phyloP scores from a whole-genome alignment of 2,329 filamentous ascomycete species.

The Beauveria sp. region DNA sequence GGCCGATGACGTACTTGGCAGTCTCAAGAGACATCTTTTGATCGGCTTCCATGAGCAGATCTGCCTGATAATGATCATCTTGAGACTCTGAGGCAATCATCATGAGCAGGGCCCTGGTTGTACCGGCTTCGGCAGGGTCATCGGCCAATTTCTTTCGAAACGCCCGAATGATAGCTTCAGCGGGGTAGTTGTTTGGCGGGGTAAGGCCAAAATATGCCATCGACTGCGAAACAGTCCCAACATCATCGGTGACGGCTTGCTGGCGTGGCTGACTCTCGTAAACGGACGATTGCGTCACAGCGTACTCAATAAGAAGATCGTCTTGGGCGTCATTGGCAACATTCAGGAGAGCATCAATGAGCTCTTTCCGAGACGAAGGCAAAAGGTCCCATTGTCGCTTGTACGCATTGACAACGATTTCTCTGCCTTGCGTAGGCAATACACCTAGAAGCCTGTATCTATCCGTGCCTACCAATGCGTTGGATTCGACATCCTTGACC shows the following conservation, averaged over 20 bases:
- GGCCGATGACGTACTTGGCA: conserved; percentile 23
- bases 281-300: conserved; percentile 30
- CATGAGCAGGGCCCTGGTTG: conserved; percentile 26
- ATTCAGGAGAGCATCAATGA: conserved; percentile 26
- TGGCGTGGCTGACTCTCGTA: conserved; percentile 29
- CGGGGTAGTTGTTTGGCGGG: conserved; percentile 28
- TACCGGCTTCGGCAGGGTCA: conserved; percentile 24
- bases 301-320: conserved; percentile 28
- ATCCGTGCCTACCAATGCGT: conserved; percentile 23
- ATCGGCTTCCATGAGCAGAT: conserved; percentile 27
- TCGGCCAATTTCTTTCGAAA: conserved; percentile 26
- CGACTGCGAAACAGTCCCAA: conserved; percentile 25
- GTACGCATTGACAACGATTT: conserved; percentile 31
- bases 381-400: conserved; percentile 32
- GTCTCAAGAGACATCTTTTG: conserved; percentile 29
- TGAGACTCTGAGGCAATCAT: conserved; percentile 26
- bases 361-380: conserved; percentile 21
- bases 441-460: conserved; percentile 31
- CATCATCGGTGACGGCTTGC: conserved; percentile 22
- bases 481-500: conserved; percentile 19
- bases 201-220: conserved; percentile 26
- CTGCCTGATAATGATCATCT: conserved; percentile 27
- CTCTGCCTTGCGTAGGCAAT: conserved; percentile 27
- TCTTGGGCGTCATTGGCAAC: conserved; percentile 29
- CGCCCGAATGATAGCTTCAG: conserved; percentile 26